Conservation (phyloP, 2,329 filamentous ascomycete species). For the Xylariales sp. region DNA sequence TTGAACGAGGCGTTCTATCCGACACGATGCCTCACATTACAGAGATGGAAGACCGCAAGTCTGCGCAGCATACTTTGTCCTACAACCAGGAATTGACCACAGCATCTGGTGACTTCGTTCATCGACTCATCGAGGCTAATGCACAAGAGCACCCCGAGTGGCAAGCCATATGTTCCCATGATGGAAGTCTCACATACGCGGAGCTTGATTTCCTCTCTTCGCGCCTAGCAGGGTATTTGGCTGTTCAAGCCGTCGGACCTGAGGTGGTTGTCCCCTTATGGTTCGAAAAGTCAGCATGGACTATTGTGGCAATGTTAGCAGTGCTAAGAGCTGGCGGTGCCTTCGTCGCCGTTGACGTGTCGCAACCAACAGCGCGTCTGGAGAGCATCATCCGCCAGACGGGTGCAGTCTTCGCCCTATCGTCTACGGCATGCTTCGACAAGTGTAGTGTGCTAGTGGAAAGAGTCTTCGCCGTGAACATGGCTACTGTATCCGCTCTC, state of each 20-base stretch:
- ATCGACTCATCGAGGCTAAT: background rate
- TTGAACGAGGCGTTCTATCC: background rate
- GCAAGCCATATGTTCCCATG: background rate
- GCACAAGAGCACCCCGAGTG: background rate
- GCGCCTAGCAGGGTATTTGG: background rate
- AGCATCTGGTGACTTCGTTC: background rate
- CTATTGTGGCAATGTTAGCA: background rate
- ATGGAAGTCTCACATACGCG: background rate
- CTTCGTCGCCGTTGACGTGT: background rate
- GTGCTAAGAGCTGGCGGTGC: background rate
- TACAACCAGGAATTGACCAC: no score
- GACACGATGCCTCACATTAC: background rate
- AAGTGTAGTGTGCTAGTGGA: background rate
- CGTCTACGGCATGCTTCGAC: background rate
- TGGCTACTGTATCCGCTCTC: background rate
- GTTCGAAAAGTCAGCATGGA: background rate
- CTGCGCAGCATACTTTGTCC: no score
- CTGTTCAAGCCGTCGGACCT: background rate
- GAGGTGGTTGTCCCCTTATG: background rate
- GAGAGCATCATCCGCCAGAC: background rate
- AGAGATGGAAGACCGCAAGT: no score
- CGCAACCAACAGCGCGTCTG: background rate
- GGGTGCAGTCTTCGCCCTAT: background rate
- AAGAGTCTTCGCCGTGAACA: background rate
- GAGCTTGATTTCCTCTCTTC: background rate